A percentile compares a stretch with the other conserved stretches of the same genome.
Evolutionary conservation across 2,329 filamentous ascomycete species (phyloP).

Genomic region (Davidsoniella neocaledoniae): DNA sequence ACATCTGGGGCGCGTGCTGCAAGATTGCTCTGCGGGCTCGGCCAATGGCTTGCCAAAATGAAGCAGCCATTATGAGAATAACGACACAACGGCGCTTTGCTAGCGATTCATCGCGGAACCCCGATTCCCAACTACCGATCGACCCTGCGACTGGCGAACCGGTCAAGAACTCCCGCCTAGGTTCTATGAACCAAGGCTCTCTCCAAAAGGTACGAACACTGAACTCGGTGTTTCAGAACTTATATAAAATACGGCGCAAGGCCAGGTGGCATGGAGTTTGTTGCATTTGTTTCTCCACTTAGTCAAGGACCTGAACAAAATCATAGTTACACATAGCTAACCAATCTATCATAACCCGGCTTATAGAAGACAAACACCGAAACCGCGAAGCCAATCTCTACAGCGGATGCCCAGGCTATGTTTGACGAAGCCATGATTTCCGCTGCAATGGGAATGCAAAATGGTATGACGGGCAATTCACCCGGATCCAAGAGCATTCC

Average conservation of each 20-base stretch:
- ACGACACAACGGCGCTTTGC: conserved; percentile 17
- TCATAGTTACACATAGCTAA: too few relatives aligned
- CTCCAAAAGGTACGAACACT: conserved; percentile 8
- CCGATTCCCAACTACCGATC: conserved; percentile 13
- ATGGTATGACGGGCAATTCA: too few relatives aligned
- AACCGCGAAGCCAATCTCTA: neutral
- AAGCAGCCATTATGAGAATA: conserved; percentile 16
- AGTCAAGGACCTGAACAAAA: too few relatives aligned
- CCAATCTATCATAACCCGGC: too few relatives aligned
- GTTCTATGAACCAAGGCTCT: conserved; percentile 16
- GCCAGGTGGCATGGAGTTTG: too few relatives aligned
- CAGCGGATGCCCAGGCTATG: conserved; percentile 8
- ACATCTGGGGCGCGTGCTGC: conserved; percentile 28
- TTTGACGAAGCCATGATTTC: conserved; percentile 11
- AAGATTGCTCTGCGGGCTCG: conserved; percentile 24
- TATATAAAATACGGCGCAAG: too few relatives aligned
- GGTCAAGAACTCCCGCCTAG: conserved; percentile 21
- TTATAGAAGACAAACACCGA: neutral
- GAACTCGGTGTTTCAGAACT: too few relatives aligned
- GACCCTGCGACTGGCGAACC: conserved; percentile 22
- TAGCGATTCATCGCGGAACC: conserved; percentile 14
- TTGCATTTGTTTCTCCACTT: too few relatives aligned
- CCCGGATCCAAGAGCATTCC: conserved; percentile 12
- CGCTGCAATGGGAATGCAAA: conserved; percentile 7
- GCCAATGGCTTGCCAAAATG: conserved; percentile 17